Evolutionary conservation across 805 yeast genomes (phyloP).

Genomic region (Jamesozyma spencerorum): DNA sequence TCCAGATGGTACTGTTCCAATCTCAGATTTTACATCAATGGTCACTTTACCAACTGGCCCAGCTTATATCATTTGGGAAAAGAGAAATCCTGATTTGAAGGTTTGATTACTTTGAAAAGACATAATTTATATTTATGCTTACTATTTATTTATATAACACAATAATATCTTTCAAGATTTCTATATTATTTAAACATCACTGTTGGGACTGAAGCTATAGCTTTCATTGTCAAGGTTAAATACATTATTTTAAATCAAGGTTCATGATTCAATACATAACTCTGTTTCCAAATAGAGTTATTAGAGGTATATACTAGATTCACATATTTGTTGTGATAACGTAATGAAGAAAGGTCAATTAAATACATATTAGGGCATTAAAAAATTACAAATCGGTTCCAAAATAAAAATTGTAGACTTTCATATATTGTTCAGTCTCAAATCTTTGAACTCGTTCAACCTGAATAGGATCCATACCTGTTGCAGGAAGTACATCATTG

Average conservation of each 20-base stretch:
- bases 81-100: constrained; percentile 35
- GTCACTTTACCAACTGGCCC: constrained; percentile 83
- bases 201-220: too few relatives aligned
- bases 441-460: constrained; percentile 20
- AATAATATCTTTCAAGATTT: background rate
- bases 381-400: constrained; percentile 8
- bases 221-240: too few relatives aligned
- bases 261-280: too few relatives aligned
- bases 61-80: constrained; percentile 62
- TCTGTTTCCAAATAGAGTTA: too few relatives aligned
- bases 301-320: too few relatives aligned
- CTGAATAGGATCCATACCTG: constrained; percentile 3
- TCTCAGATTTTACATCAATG: constrained; percentile 79
- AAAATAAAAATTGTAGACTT: constrained; percentile 22
- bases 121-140: background rate
- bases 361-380: too few relatives aligned
- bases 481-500: too few relatives aligned
- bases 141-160: too few relatives aligned
- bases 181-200: too few relatives aligned
- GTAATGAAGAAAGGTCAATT: too few relatives aligned
- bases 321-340: too few relatives aligned
- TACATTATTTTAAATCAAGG: too few relatives aligned
- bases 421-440: constrained; percentile 25
- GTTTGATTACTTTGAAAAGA: background rate
- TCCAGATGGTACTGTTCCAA: constrained; percentile 45